Conservation (phyloP, 176 grass and related monocot species). For the barley (Hordeum vulgare) region DNA sequence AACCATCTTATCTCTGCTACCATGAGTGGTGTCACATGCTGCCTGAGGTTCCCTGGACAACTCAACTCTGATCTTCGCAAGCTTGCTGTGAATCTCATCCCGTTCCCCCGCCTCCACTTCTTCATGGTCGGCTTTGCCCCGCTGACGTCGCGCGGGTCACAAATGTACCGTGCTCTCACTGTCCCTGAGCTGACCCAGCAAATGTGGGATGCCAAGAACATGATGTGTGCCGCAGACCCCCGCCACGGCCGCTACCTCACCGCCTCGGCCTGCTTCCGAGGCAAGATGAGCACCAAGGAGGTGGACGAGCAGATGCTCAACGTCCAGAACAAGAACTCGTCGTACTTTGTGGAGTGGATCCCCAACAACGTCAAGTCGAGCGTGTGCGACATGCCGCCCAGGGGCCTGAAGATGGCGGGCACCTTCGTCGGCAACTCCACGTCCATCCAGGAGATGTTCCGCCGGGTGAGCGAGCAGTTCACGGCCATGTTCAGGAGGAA, state of each 20-base stretch:
- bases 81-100: slow-evolving; percentile 84
- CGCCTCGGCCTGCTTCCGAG: slow-evolving; percentile 78
- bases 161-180: slow-evolving; percentile 70
- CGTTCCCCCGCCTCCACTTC: slow-evolving; percentile 89
- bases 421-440: slow-evolving; percentile 86
- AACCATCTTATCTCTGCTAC: slow-evolving; percentile 90
- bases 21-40: slow-evolving; percentile 87
- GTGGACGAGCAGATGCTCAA: slow-evolving; percentile 93
- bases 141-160: slow-evolving; percentile 66
- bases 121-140: slow-evolving; percentile 92
- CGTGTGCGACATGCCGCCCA: slow-evolving; percentile 73
- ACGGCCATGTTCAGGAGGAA: slow-evolving; percentile 89
- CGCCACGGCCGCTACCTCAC: slow-evolving; percentile 89
- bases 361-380: slow-evolving; percentile 88
- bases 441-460: slow-evolving; percentile 93
- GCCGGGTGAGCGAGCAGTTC: slow-evolving; percentile 80
- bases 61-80: slow-evolving; percentile 90
- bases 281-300: slow-evolving; percentile 97
- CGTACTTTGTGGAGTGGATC: slow-evolving; percentile 89
- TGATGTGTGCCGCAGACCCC: slow-evolving; percentile 89
- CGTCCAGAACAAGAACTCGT: slow-evolving; percentile 93
- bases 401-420: slow-evolving; percentile 58
- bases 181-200: slow-evolving; percentile 90
- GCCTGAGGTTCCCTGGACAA: slow-evolving; percentile 80
- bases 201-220: slow-evolving; percentile 97